Percentiles rank a stretch among this genome's conserved stretches.
Conservation (phyloP, 2,329 filamentous ascomycete genomes). For the Aspergillus alliaceus region DNA sequence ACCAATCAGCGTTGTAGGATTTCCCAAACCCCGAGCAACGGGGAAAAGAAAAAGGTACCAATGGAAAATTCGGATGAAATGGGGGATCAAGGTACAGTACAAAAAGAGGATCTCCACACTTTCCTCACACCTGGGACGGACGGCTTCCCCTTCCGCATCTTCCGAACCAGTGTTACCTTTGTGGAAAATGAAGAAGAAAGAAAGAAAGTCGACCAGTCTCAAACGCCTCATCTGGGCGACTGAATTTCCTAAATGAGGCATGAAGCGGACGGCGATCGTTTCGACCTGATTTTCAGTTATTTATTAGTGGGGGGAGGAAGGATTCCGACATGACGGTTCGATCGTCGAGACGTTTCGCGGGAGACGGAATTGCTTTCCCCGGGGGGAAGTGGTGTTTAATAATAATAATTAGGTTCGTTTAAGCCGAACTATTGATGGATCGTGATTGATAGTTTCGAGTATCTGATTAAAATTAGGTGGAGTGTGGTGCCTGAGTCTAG, state of each 20-base stretch:
- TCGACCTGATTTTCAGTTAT: background rate
- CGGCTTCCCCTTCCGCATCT: slow-evolving; percentile 7
- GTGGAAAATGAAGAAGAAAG: background rate
- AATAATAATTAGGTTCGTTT: background rate
- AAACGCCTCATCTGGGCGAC: background rate
- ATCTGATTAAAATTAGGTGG: background rate
- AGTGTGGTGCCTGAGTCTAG: background rate
- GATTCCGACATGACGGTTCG: slow-evolving; percentile 18
- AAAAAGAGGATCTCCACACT: slow-evolving; percentile 3
- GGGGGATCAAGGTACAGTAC: too few relatives aligned
- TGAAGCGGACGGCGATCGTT: background rate
- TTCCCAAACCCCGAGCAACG: too few relatives aligned
- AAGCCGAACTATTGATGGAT: slow-evolving; percentile 7
- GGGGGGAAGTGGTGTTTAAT: background rate
- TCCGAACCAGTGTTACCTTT: slow-evolving; percentile 1
- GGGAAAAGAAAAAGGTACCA: too few relatives aligned
- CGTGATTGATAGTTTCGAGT: slow-evolving; percentile 2
- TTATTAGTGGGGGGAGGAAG: background rate
- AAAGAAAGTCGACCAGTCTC: slow-evolving; percentile 1
- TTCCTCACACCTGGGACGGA: slow-evolving; percentile 7
- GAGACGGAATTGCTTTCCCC: background rate
- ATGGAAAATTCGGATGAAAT: background rate
- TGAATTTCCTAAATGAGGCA: background rate
- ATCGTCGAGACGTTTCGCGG: slow-evolving; percentile 9
- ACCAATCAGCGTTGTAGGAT: too few relatives aligned